Evolutionary conservation across 805 yeast genomes (phyloP), one percentile per base, ranked within the genome.

Genomic region (Nakazawaea siamensis): DNA sequence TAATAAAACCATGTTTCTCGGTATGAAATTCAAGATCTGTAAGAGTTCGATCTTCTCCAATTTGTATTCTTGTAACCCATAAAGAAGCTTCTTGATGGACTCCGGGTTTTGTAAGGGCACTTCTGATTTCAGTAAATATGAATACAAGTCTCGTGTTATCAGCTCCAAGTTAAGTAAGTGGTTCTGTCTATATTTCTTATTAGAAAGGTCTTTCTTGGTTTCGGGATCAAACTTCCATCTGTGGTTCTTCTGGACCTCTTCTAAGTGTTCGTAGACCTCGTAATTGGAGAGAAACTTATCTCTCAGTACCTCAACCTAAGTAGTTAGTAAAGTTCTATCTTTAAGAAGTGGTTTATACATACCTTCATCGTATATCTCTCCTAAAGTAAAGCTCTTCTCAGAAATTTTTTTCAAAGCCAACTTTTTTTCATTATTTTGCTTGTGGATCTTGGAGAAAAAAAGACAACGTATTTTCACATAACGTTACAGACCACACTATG

Each of bases 21-120:
- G 98, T 19, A 85, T 66, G 6, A 77, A 64, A 53, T 90, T 88
- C 37, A 88, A 69, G 26, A 90, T 73, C 57, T 90, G 96, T 27
- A 90, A 61, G 44, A 78, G 75, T 50, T 90, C 98, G 18, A 83
- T 77, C 54, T 85, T 83, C 58, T 80, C 87, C 35, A 90, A 61
- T 19, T 67, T 69, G 41, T 68, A 76, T 23, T 60, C 46, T 39
- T 70, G 66, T 33, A 79, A 51, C 18, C 58, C 65, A 1, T 43
- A 30, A 62, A 80, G 60, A 37, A 76, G 62, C 19, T 52, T 38
- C 8, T 45, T 46, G 16, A 65, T 50, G 9, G 46, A 48, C 16
- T 54, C 60, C 2, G 33, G 51, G 19, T 46, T 49, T 44, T 50
- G 71, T 28, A 55, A 54, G 4, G 42, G 39, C 3, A 51, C 54